Percentiles rank a stretch among this genome's conserved stretches.
phyloP scores from a whole-genome alignment of 2,329 filamentous ascomycete species.

The Harringtonia lauricola region DNA sequence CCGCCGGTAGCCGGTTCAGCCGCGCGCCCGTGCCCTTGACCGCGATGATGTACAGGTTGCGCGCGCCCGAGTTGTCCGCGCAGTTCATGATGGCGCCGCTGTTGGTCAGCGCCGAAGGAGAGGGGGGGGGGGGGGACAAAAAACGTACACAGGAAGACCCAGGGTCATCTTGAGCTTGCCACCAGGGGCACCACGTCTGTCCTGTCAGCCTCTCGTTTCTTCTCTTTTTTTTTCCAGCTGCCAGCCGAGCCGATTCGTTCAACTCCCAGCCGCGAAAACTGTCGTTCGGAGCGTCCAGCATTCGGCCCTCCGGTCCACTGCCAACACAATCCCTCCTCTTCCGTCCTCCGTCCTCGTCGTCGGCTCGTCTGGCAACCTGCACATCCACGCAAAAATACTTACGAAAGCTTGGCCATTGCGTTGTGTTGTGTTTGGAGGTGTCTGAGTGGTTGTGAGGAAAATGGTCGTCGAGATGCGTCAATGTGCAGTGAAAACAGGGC shows the following conservation, averaged over 20 bases:
- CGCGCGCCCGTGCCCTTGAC: conserved; percentile 98
- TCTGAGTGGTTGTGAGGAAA: not conserved
- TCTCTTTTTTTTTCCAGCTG: not conserved
- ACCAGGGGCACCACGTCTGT: conserved; percentile 80
- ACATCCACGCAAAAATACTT: conserved; percentile 24
- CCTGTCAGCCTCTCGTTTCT: conserved; percentile 2
- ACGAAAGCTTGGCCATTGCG: conserved; percentile 53
- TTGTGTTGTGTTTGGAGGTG: conserved; percentile 6
- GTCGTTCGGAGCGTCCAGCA: too few relatives aligned
- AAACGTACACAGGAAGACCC: conserved; percentile 97
- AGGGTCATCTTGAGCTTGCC: conserved; percentile 99
- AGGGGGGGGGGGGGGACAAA: conserved; percentile 2
- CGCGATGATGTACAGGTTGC: conserved; percentile 99
- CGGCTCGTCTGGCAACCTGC: not conserved
- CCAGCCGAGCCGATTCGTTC: too few relatives aligned
- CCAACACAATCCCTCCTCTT: too few relatives aligned
- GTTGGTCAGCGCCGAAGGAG: not conserved
- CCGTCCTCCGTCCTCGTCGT: too few relatives aligned
- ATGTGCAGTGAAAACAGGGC: not conserved
- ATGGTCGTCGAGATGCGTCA: not conserved
- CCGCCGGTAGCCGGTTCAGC: conserved; percentile 93
- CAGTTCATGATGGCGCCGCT: conserved; percentile 99
- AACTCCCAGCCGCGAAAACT: too few relatives aligned
- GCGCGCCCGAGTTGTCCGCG: conserved; percentile 97
- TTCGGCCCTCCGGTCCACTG: too few relatives aligned